Conservation (phyloP, 495 filamentous ascomycete genomes). For the Aspergillus cavernicola region DNA sequence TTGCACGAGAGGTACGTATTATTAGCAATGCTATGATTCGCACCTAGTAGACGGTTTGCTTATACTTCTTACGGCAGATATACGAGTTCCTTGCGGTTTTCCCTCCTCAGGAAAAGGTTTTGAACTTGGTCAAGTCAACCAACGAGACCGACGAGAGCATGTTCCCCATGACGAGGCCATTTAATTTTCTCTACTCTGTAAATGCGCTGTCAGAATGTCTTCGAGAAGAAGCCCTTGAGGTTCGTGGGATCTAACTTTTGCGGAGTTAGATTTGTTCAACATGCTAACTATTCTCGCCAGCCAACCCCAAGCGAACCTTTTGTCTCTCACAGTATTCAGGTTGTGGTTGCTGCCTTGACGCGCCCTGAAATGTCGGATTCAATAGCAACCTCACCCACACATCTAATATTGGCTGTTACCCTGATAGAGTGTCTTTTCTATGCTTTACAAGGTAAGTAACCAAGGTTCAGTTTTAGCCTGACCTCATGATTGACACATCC, state of each 20-base stretch:
- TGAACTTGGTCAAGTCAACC: constrained; percentile 54
- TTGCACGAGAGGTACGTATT: constrained; percentile 60
- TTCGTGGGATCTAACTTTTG: constrained; percentile 16
- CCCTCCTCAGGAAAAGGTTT: constrained; percentile 60
- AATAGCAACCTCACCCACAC: constrained; percentile 17
- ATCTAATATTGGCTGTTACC: constrained; percentile 27
- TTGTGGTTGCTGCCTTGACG: constrained; percentile 40
- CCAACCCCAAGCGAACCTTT: constrained; percentile 34
- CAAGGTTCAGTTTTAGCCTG: neutral
- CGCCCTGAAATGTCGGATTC: constrained; percentile 28
- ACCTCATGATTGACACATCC: neutral
- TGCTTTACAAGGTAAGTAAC: constrained; percentile 22
- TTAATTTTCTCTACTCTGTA: constrained; percentile 70
- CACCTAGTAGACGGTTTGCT: neutral
- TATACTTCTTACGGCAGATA: constrained; percentile 46
- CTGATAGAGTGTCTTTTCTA: constrained; percentile 38
- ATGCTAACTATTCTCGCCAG: constrained; percentile 17
- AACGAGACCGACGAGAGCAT: constrained; percentile 50
- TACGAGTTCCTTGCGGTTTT: constrained; percentile 72
- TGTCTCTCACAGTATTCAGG: constrained; percentile 40
- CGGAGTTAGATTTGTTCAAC: neutral
- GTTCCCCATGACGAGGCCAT: constrained; percentile 68
- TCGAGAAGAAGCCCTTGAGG: constrained; percentile 40
- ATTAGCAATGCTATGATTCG: neutral
- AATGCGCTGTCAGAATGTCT: constrained; percentile 56